Evolutionary conservation across 2,329 filamentous ascomycete genomes (phyloP), one percentile per base, ranked within the genome.

Genomic region (Aspergillus tubingensis): DNA sequence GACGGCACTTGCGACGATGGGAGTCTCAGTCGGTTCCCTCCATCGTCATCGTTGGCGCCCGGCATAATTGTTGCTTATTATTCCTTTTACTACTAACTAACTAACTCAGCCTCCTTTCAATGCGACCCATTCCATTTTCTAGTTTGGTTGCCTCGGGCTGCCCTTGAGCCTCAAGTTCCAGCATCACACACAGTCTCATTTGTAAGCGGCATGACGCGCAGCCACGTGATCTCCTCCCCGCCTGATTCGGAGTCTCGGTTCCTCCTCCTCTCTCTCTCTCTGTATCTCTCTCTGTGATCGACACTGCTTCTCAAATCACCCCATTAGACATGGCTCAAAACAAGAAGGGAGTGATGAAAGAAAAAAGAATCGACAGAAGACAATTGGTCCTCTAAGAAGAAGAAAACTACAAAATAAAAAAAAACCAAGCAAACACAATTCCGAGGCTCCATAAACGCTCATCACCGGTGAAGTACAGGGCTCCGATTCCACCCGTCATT

Each of bases 401-500:
- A 5, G 10, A 36, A 36, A 13, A 36, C 10, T 8, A 44, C 2
- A 6, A 7, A 10, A 43, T 5, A 17, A 13, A 44, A 2, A 13
- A 21, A 6, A 5, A 8, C 10, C 10, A 32, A 1, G 30, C 44
- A 30, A 10, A 27, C 21, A 11, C 23, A 3, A 13, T 15, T 2
- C 15, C 6, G 11, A 25, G 8, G 47, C 23, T 27, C 47, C 47
- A 49, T 17, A 27, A 49, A 50, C 47, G 47, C 25, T 11, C 47
- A 32, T 30, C 47, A 50, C 47, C 47, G 47, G 47, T 50, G 47
- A 50, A 32, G 25, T n/a, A 5, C 47, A 44, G 10, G 15, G 15
- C 30, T 50, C 47, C 47, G 47, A 50, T 50, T 50, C 47, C 47
- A 50, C 47, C 47, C 47, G 47, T 30, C 47, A 47, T 55, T 55